Evolutionary conservation across 2,329 filamentous ascomycete genomes (phyloP).

Genomic region (Aplosporella prunicola): DNA sequence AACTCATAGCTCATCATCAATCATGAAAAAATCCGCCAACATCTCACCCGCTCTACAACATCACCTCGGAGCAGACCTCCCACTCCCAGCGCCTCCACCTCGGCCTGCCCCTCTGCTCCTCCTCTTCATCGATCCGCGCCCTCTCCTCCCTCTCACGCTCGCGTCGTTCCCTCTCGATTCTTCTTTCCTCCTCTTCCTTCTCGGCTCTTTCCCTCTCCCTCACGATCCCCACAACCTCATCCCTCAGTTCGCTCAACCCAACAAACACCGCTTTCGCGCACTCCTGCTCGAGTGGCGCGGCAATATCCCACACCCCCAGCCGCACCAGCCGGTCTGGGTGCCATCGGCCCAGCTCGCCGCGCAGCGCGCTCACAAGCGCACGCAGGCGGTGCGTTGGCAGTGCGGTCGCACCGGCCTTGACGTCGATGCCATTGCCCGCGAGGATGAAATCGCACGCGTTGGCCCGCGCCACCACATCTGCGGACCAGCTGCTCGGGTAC

Average conservation of each 20-base stretch:
- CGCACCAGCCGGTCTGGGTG: conserved; percentile 5
- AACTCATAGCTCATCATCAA: too few relatives aligned
- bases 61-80: too few relatives aligned
- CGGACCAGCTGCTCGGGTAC: background rate
- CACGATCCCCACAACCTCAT: conserved; percentile 5
- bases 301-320: background rate
- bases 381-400: background rate
- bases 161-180: too few relatives aligned
- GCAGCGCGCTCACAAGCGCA: conserved; percentile 1
- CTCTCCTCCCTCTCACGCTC: too few relatives aligned
- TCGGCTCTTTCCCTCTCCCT: conserved; percentile 2
- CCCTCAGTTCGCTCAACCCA: conserved; percentile 8
- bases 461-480: conserved; percentile 7
- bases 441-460: conserved; percentile 11
- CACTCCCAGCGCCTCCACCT: too few relatives aligned
- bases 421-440: conserved; percentile 11
- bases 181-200: too few relatives aligned
- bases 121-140: too few relatives aligned
- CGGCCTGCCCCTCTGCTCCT: too few relatives aligned
- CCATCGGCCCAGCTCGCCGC: conserved; percentile 7
- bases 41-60: too few relatives aligned
- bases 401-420: background rate
- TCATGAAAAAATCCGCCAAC: too few relatives aligned
- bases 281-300: background rate
- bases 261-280: conserved; percentile 5